Evolutionary conservation across 192 early-diverging fungal species (phyloP).

Genomic region (Coemansia sp.): DNA sequence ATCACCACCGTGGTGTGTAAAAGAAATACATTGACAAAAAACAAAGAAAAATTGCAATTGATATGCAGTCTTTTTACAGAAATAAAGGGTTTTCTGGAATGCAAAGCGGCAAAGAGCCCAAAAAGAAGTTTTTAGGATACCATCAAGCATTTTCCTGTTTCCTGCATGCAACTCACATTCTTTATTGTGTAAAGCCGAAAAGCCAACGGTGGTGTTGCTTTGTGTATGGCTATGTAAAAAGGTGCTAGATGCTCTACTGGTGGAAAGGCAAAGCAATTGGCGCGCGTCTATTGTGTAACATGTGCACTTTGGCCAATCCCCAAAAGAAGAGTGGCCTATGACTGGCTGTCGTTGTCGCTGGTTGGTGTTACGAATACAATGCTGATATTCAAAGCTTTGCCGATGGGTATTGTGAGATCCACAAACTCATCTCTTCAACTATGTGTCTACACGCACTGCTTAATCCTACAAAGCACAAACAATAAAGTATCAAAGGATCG

Average conservation of each 20-base stretch:
- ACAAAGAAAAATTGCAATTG: neutral
- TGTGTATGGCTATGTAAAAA: neutral
- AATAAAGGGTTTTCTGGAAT: neutral
- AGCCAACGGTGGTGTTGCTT: neutral
- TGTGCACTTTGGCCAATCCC: neutral
- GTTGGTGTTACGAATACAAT: neutral
- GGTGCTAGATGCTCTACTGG: neutral
- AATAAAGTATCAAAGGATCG: neutral
- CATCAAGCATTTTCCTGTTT: neutral
- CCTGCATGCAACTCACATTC: neutral
- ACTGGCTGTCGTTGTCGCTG: neutral
- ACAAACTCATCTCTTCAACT: neutral
- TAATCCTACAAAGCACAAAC: neutral
- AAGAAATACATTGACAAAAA: neutral
- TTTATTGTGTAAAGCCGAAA: neutral
- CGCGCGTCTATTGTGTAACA: neutral
- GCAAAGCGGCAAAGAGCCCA: neutral
- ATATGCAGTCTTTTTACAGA: neutral
- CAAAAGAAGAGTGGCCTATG: neutral
- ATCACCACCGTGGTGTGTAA: neutral
- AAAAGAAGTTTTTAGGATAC: neutral
- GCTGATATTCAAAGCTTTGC: neutral
- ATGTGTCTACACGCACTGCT: neutral
- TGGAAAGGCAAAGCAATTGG: neutral
- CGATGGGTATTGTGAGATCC: neutral